Base-by-base conservation (phyloP, 2,329 filamentous ascomycete genomes). In the Neoscytalidium dimidiatum region DNA sequence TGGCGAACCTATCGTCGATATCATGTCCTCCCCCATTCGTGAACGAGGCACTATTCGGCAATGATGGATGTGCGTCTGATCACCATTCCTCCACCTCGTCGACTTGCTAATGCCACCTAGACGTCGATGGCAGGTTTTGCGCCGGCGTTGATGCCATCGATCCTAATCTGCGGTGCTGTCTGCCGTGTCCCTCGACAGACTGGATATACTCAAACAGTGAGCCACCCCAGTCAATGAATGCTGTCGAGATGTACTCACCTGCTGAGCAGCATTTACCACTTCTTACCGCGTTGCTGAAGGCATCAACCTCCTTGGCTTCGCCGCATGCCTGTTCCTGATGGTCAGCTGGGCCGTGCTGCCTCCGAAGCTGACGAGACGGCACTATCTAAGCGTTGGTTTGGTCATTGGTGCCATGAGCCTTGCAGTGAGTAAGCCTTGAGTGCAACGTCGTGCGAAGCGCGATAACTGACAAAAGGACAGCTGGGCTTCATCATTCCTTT, bases 401-500 rank as follows among this genome's bases (percentile, higher is more conserved):
- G 90, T 92, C 4, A 78, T 91, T 49, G 91, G 87, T 4, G 87
- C 94, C 44, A 80, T 90, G 46, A 82, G 94, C 65, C 91, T 98
- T 85, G 91, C 91, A 75, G 91, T 93, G 80, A 82, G 90, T 64
- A 26, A 44, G 23, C 28, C 33, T 3, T 21, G 3, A 26, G 3
- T n/a, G n/a, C 9, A 48, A 48, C 8, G 21, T 26, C 48, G 14
- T n/a, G 26, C 58, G 38, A 51, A 29, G 70, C 68, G 35, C 70
- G 63, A 23, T 14, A 13, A 19, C 44, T 52, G 52, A 51, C n/a
- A 11, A 31, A 14, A 66, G n/a, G 23, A 14, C n/a, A 96, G 89
- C 83, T 98, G 69, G 93, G 92, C 31, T 97, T 98, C 75, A 91
- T 97, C 49, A 87, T 99, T 44, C 94, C 95, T 0, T 85, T 97